These are phyloP conservation scores for Turritis glabra DNA, from an alignment of 345 rosid genomes.

Conservation along the genomic window DNA sequence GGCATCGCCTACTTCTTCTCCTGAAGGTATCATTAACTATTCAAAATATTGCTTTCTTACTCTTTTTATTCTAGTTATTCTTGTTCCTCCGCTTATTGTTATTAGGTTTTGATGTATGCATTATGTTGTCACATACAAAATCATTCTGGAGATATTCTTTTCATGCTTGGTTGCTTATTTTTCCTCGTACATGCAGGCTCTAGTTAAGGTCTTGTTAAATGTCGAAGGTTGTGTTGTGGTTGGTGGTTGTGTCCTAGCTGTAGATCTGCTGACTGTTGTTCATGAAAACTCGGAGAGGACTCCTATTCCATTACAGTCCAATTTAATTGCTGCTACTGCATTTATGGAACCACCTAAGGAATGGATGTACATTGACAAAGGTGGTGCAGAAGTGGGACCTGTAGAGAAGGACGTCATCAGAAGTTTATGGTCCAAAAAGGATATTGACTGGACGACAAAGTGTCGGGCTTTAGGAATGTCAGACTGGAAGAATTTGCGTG, in stretches of 20 bases:
- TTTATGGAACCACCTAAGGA: slow-evolving; percentile 99
- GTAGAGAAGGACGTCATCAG: slow-evolving; percentile 94
- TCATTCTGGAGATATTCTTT: slow-evolving; percentile 20
- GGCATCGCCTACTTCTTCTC: slow-evolving; percentile 93
- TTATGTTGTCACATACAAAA: slow-evolving; percentile 6
- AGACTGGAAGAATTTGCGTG: slow-evolving; percentile 95
- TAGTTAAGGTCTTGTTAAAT: slow-evolving; percentile 87
- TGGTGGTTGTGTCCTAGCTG: slow-evolving; percentile 98
- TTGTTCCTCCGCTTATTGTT: not conserved
- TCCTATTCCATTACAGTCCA: slow-evolving; percentile 93
- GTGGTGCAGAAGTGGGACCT: slow-evolving; percentile 88
- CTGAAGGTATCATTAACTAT: slow-evolving; percentile 65
- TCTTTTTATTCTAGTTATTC: not conserved
- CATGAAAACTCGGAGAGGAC: slow-evolving; percentile 99
- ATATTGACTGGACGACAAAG: slow-evolving; percentile 84
- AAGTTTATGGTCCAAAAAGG: slow-evolving; percentile 92
- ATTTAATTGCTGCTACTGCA: slow-evolving; percentile 96
- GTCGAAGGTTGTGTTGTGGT: slow-evolving; percentile 95
- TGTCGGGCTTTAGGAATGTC: slow-evolving; percentile 96
- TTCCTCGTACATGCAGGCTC: slow-evolving; percentile 59
- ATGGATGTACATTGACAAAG: slow-evolving; percentile 85
- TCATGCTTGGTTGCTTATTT: slow-evolving; percentile 25
- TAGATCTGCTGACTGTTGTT: slow-evolving; percentile 90
- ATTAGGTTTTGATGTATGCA: slow-evolving; percentile 16
- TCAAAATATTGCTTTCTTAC: not conserved